phyloP scores from a whole-genome alignment of 2,329 filamentous ascomycete genomes.

The Fusarium nisikadoi region DNA sequence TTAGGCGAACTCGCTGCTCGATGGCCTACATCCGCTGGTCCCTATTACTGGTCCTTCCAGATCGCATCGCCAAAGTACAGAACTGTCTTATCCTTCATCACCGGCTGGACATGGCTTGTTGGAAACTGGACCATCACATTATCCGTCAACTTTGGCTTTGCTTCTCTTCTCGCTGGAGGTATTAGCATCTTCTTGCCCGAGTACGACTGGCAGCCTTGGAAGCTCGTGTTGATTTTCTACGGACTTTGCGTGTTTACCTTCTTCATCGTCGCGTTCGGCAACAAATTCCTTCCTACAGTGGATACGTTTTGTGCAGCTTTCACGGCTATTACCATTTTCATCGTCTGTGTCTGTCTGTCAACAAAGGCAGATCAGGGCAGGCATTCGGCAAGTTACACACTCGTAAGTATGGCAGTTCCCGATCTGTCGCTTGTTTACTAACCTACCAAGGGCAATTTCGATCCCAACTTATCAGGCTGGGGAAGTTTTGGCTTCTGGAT shows the following conservation, averaged over 20 bases:
- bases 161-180: slow-evolving; percentile 73
- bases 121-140: slow-evolving; percentile 77
- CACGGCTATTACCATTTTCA: slow-evolving; percentile 75
- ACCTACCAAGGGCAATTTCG: slow-evolving; percentile 68
- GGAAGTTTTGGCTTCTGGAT: slow-evolving; percentile 70
- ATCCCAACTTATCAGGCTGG: slow-evolving; percentile 75
- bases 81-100: slow-evolving; percentile 74
- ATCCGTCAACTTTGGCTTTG: slow-evolving; percentile 75
- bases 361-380: slow-evolving; percentile 69
- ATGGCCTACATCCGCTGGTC: slow-evolving; percentile 68
- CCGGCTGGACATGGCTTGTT: slow-evolving; percentile 78
- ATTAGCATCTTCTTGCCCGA: slow-evolving; percentile 70
- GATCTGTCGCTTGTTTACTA: background rate
- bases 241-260: slow-evolving; percentile 72
- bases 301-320: slow-evolving; percentile 78
- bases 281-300: slow-evolving; percentile 67
- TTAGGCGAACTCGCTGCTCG: slow-evolving; percentile 78
- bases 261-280: slow-evolving; percentile 72
- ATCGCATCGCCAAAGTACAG: slow-evolving; percentile 69
- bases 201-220: slow-evolving; percentile 71
- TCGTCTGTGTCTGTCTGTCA: slow-evolving; percentile 65
- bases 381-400: slow-evolving; percentile 58
- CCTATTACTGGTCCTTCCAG: slow-evolving; percentile 80
- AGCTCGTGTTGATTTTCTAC: slow-evolving; percentile 79
- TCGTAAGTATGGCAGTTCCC: slow-evolving; percentile 13